A percentile compares a stretch with the other conserved stretches of the same genome.
Evolutionary conservation across 306 rosid species (phyloP).

Genomic region (Leucaena leucocephala): DNA sequence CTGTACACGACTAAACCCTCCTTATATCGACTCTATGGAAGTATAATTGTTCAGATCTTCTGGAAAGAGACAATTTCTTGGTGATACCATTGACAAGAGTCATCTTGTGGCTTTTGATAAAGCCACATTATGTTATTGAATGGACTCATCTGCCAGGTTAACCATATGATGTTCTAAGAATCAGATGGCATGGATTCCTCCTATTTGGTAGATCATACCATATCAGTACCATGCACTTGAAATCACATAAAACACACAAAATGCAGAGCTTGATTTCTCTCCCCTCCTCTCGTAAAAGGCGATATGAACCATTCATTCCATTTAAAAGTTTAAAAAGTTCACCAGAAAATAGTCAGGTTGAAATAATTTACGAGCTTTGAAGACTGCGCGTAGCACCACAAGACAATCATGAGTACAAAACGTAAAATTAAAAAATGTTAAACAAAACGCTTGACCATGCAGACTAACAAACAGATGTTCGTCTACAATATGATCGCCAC

Average conservation of each 20-base stretch:
- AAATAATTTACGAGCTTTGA: too few species aligned
- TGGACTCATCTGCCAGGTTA: background rate
- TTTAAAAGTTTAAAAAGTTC: background rate
- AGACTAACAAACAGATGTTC: background rate
- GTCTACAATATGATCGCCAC: background rate
- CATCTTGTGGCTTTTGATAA: background rate
- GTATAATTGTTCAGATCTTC: background rate
- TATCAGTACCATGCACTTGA: background rate
- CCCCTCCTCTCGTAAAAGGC: background rate
- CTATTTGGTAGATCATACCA: background rate
- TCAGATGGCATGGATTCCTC: background rate
- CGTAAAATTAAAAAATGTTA: background rate
- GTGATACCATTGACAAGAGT: background rate
- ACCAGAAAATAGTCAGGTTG: background rate
- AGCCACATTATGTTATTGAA: background rate
- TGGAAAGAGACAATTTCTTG: background rate
- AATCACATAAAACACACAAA: background rate
- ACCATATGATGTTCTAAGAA: background rate
- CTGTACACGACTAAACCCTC: background rate
- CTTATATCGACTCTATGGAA: background rate
- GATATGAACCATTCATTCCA: background rate
- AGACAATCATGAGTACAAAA: background rate
- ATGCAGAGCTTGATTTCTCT: background rate
- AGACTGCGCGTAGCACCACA: background rate
- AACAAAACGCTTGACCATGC: background rate